Percentiles rank a stretch among this genome's conserved stretches.
phyloP scores from a whole-genome alignment of 2,329 filamentous ascomycete species.

The Tolypocladium nubicola region DNA sequence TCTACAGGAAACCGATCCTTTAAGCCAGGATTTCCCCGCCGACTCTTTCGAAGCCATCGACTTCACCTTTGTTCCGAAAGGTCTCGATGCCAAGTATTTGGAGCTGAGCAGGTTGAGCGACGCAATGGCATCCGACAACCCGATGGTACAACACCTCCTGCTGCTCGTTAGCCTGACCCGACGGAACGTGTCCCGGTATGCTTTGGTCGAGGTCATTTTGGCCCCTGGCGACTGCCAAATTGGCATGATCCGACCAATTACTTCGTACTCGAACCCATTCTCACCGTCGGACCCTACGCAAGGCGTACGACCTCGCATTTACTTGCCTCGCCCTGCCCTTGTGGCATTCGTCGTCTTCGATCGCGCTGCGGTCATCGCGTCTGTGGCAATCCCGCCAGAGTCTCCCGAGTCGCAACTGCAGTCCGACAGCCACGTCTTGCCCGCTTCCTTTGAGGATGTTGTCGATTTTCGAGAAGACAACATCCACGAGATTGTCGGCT shows the following conservation, averaged over 20 bases:
- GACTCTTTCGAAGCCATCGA: conserved; percentile 67
- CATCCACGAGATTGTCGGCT: conserved; percentile 52
- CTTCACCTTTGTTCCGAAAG: conserved; percentile 57
- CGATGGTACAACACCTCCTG: conserved; percentile 47
- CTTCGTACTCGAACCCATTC: conserved; percentile 48
- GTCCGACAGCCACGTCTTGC: conserved; percentile 50
- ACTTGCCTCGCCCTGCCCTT: conserved; percentile 67
- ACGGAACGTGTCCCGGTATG: conserved; percentile 51
- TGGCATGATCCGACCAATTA: conserved; percentile 57
- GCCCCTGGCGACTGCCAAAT: conserved; percentile 42
- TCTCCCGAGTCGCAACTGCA: conserved; percentile 69
- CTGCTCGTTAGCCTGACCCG: conserved; percentile 48
- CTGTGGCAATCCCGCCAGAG: conserved; percentile 55
- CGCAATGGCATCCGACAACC: conserved; percentile 37
- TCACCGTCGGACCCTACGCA: conserved; percentile 24
- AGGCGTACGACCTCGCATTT: conserved; percentile 49
- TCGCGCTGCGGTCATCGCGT: conserved; percentile 66
- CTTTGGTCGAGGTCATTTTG: conserved; percentile 62
- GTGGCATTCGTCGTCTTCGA: conserved; percentile 77
- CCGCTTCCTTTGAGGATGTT: conserved; percentile 72
- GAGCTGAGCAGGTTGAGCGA: conserved; percentile 41
- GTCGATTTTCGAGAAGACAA: conserved; percentile 64
- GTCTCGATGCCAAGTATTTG: conserved; percentile 36
- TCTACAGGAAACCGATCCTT: conserved; percentile 44
- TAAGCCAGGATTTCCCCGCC: conserved; percentile 35